phyloP scores from a whole-genome alignment of 371 early-diverging fungal species.

The Rhizoclosmatium hyalinum region DNA sequence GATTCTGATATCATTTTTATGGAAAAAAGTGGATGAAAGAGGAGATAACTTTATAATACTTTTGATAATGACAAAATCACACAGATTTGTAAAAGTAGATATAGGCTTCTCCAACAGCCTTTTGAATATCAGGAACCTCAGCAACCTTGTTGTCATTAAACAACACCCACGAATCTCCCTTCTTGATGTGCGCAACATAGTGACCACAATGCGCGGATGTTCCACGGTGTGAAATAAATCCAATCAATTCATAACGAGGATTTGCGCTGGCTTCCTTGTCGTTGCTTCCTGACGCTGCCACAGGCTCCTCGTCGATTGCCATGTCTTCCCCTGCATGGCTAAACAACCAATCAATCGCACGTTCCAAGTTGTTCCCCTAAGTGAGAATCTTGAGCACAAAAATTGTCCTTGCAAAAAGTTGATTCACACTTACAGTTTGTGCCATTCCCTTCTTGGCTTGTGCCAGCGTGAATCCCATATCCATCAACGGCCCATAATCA shows the following conservation, averaged over 20 bases:
- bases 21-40: too few relatives aligned
- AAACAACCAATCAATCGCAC: constrained; percentile 95
- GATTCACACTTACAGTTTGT: constrained; percentile 70
- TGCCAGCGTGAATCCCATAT: constrained; percentile 88
- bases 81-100: constrained; percentile 41
- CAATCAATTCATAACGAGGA: constrained; percentile 74
- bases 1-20: too few relatives aligned
- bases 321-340: constrained; percentile 77
- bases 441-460: constrained; percentile 84
- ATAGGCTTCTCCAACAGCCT: constrained; percentile 49
- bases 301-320: constrained; percentile 23
- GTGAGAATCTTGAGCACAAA: neutral
- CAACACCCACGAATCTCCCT: constrained; percentile 79
- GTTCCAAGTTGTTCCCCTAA: constrained; percentile 80
- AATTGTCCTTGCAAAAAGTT: constrained; percentile 22
- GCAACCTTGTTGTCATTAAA: constrained; percentile 97
- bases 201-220: constrained; percentile 96
- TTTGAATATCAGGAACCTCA: constrained; percentile 46
- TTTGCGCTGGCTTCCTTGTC: constrained; percentile 45
- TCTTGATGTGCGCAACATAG: constrained; percentile 88
- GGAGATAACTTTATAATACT: too few relatives aligned
- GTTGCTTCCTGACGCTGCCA: constrained; percentile 3
- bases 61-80: neutral
- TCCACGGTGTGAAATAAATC: constrained; percentile 96
- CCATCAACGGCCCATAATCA: constrained; percentile 63